phyloP scores from a whole-genome alignment of 2,329 filamentous ascomycete genomes.

The Trichoderma hamatum region DNA sequence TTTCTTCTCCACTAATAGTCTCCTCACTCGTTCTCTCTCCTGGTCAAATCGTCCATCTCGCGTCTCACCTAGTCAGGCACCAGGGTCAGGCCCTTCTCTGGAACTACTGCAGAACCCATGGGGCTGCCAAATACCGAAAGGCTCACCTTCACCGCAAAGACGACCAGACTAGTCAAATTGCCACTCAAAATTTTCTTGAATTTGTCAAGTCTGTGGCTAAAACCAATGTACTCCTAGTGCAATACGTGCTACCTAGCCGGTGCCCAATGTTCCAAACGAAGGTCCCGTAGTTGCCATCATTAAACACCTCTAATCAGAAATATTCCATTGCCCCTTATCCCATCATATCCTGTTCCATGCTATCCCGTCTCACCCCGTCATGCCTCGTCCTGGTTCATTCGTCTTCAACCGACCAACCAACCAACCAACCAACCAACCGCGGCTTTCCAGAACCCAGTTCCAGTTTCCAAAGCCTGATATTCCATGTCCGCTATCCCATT shows the following conservation, averaged over 20 bases:
- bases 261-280: not conserved
- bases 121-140: constrained; percentile 6
- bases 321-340: not conserved
- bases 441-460: constrained; percentile 11
- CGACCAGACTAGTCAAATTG: not conserved
- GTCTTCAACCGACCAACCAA: constrained; percentile 6
- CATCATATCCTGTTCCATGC: not conserved
- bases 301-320: not conserved
- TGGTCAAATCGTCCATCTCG: not conserved
- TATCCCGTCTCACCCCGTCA: not conserved
- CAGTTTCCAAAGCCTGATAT: constrained; percentile 7
- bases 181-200: constrained; percentile 3
- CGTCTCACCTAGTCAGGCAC: constrained; percentile 21
- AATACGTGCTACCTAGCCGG: not conserved
- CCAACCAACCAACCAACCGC: constrained; percentile 3
- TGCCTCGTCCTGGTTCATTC: constrained; percentile 9
- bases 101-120: constrained; percentile 16
- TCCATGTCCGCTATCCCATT: constrained; percentile 14
- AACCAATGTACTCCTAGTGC: constrained; percentile 1
- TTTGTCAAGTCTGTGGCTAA: constrained; percentile 6
- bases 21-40: not conserved
- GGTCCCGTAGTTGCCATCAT: not conserved
- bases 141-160: constrained; percentile 21
- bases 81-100: constrained; percentile 6
- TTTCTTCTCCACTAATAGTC: not conserved